These are phyloP conservation scores for Aschersonia sp. DNA, from an alignment of 2,329 filamentous ascomycete genomes.

Conservation along the genomic window DNA sequence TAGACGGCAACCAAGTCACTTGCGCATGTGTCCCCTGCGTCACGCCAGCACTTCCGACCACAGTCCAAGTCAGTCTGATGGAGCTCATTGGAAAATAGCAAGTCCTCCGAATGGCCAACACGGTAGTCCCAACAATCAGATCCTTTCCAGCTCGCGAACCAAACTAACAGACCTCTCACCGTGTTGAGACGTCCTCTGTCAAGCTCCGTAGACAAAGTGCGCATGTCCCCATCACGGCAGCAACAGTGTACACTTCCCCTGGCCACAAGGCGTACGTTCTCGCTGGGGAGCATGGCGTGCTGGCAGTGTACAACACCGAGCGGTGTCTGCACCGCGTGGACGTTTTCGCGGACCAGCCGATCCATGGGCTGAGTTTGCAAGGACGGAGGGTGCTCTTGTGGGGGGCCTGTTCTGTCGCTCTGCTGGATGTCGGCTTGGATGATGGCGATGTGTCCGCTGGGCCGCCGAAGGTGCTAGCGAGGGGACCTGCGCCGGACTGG, in stretches of 20 bases:
- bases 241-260: conserved; percentile 31
- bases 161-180: no score
- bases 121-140: no score
- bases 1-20: no score
- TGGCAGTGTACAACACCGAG: conserved; percentile 31
- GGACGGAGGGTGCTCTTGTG: conserved; percentile 38
- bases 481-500: conserved; percentile 52
- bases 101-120: no score
- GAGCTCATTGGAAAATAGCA: no score
- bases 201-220: conserved; percentile 21
- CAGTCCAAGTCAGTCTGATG: no score
- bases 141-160: no score
- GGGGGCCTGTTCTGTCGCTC: conserved; percentile 50
- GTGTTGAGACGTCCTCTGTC: neutral
- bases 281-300: conserved; percentile 43
- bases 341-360: conserved; percentile 53
- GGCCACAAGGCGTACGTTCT: conserved; percentile 29
- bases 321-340: conserved; percentile 24
- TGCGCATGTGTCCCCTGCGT: no score
- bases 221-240: conserved; percentile 43
- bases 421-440: conserved; percentile 12
- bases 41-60: no score
- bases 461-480: conserved; percentile 3
- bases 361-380: conserved; percentile 55
- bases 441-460: conserved; percentile 3